Evolutionary conservation across 495 filamentous ascomycete genomes (phyloP), one percentile per base, ranked within the genome.

Genomic region (Xylaria longipes): DNA sequence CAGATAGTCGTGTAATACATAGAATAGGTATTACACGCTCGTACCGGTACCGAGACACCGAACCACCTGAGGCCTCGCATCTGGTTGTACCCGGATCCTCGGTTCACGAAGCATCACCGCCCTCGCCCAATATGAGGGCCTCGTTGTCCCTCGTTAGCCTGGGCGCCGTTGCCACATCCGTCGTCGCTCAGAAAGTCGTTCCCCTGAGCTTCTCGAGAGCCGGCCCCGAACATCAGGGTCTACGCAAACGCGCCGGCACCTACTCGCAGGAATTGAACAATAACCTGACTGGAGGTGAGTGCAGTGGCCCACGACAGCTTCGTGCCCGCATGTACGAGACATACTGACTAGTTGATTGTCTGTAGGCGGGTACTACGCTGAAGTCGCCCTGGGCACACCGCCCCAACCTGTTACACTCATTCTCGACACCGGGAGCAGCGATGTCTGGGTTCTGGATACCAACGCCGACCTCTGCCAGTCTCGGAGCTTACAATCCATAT

Each of bases 391-490:
- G 61, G 93, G 93, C 39, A 93, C 91, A 5, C 92, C 92, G 12
- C 80, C 84, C 2, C 93, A 96, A 75, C 80, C 76, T 8, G 74
- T 85, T 22, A 80, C 78, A 22, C 74, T 89, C 58, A 76, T 86
- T 48, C 80, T 96, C 68, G 93, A 96, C 73, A 96, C 93, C 15
- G 93, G 93, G 3, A 97, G 93, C 75, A 95, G 92, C 73, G 95
- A 98, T 81, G 84, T 97, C 12, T 98, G 95, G 95, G 84, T 90
- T 33, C 70, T 87, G 50, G 78, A 80, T 61, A 69, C 72, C 20
- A 62, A 75, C 11, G 82, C 86, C 12, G 78, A 86, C 70, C 76
- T 87, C 17, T 89, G 87, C 73, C 79, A 58, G 6, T 76, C 73
- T 31, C 43, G 22, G 6, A 7, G 41, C 2, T 70, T 83, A 37